phyloP scores from a whole-genome alignment of 208 protist species.

The Angomonas desouzai region DNA sequence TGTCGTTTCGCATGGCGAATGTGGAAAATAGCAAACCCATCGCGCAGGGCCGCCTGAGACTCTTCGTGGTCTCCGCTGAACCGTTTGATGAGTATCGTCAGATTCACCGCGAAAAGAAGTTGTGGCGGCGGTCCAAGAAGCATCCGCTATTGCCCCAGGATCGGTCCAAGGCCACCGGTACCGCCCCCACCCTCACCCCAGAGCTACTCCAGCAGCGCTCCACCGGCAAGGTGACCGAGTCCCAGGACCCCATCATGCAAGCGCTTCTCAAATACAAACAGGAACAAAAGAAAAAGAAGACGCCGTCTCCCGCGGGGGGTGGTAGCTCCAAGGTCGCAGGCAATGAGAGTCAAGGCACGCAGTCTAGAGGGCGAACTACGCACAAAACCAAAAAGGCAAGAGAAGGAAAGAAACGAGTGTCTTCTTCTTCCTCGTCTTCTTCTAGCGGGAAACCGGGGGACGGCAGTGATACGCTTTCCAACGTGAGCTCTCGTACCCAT shows the following conservation, averaged over 20 bases:
- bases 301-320: background rate
- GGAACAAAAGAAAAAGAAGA: conserved; percentile 14
- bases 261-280: conserved; percentile 19
- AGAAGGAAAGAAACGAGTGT: conserved; percentile 1
- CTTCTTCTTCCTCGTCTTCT: background rate
- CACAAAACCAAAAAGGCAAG: background rate
- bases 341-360: background rate
- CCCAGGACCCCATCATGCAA: conserved; percentile 18
- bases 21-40: conserved; percentile 55
- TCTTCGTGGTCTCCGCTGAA: conserved; percentile 69
- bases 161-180: background rate
- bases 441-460: background rate
- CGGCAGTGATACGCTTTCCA: background rate
- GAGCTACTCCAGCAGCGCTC: conserved; percentile 4
- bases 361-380: background rate
- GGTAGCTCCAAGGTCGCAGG: background rate
- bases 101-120: conserved; percentile 30
- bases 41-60: conserved; percentile 49
- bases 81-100: conserved; percentile 38
- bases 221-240: background rate
- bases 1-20: conserved; percentile 79
- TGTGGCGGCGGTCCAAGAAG: conserved; percentile 8
- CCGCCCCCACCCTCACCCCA: background rate
- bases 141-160: background rate
- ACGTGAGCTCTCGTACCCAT: background rate